phyloP scores from a whole-genome alignment of 345 rosid genomes.

The Corchorus olitorius region DNA sequence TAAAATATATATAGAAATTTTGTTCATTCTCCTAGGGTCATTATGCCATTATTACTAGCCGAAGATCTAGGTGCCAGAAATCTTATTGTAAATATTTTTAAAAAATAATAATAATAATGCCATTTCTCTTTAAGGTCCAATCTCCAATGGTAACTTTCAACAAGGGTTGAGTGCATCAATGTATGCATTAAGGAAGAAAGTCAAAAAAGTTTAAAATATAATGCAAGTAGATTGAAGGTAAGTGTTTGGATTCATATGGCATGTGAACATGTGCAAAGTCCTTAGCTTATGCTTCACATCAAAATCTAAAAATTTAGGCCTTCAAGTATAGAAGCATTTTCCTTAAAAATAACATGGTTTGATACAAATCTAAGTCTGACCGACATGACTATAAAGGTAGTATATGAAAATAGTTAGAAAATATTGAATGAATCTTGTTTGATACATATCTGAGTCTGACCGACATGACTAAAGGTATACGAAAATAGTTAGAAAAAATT shows the following conservation, averaged over 20 bases:
- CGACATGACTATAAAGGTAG: too few species aligned
- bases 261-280: slow-evolving; percentile 14
- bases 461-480: too few species aligned
- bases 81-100: background rate
- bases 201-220: background rate
- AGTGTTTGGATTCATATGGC: slow-evolving; percentile 7
- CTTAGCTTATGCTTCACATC: background rate
- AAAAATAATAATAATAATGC: background rate
- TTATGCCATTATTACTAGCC: slow-evolving; percentile 6
- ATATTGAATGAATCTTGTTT: too few species aligned
- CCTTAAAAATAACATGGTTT: too few species aligned
- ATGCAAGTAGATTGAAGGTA: background rate
- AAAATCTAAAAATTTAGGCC: background rate
- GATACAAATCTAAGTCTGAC: too few species aligned
- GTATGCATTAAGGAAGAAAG: background rate
- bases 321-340: background rate
- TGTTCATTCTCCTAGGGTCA: slow-evolving; percentile 13
- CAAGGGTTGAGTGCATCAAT: background rate
- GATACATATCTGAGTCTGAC: too few species aligned
- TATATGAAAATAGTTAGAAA: too few species aligned
- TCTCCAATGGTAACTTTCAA: background rate
- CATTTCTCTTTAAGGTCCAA: background rate
- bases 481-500: too few species aligned
- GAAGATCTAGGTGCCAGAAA: slow-evolving; percentile 5
- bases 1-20: background rate